Evolutionary conservation across 768 basidiomycete species (phyloP), one percentile per base, ranked within the genome.

Genomic region (Termitomyces sp.): DNA sequence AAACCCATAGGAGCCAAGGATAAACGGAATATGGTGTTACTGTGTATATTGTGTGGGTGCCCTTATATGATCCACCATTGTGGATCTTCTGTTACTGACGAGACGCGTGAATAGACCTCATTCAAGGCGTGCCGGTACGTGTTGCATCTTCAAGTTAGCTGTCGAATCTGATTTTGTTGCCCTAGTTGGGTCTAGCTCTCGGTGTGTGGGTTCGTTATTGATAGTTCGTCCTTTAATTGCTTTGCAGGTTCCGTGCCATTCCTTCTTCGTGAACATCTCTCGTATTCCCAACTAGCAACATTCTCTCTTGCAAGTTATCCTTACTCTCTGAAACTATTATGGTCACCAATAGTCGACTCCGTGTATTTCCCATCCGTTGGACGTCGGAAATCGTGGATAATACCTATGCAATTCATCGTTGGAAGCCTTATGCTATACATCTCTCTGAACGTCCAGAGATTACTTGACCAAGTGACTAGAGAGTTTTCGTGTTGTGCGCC

Each of bases 381-480:
- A n/a, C 87, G 97, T 49, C 81, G 97, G 61, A 99, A 98, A 72
- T 95, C 92, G 59, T 99, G 97, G 97, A 98, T 99, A 63, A 88
- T 98, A 60, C 97, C 97, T 43, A 97, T 99, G 81, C 97, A 99
- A 70, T 69, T 87, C 32, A 84, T 94, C 61, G 90, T 98, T 49
- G 97, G 94, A 41, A 77, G 82, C 41, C 74, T 94, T 58, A 91
- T 92, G 89, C 65, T 91, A 37, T 86, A 85, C 64, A 86, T 92
- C 59, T 89, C 90, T 5, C 68, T 82, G 54, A 84, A 89, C 63
- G 86, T 88, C 7, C 81, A 93, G 65, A 81, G 81, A 62, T 75
- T 95, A 61, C 81, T 97, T 71, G 84, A 89, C 56, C 82, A 90
- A 65, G 95, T 95, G 65, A 62, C 75, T 66, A 17, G 43, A n/a